A percentile compares a stretch with the other conserved stretches of the same genome.
Conservation (phyloP, 805 yeast species). For the Ogataea thermomethanolica region DNA sequence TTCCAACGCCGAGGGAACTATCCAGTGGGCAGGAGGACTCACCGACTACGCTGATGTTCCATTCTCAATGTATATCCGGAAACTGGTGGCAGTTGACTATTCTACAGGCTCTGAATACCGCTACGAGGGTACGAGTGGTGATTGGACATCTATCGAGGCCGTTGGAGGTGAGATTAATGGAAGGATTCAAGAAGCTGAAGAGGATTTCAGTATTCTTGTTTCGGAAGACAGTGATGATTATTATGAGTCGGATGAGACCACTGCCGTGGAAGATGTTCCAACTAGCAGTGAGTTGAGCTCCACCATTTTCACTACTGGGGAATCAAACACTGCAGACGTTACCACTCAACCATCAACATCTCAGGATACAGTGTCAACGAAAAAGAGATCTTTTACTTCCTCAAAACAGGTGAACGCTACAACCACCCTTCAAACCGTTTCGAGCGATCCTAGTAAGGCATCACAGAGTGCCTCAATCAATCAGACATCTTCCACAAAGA, state of each 20-base stretch:
- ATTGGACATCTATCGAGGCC: conserved; percentile 57
- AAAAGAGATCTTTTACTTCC: conserved; percentile 12
- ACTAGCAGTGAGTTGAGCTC: too few species aligned
- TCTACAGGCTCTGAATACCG: conserved; percentile 59
- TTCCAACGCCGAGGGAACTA: conserved; percentile 59
- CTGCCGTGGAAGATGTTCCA: too few species aligned
- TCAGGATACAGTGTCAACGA: conserved; percentile 10
- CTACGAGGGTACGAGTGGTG: conserved; percentile 54
- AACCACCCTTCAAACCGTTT: conserved; percentile 4
- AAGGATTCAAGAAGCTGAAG: conserved; percentile 44
- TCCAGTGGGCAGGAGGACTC: conserved; percentile 79
- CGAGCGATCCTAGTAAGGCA: background rate
- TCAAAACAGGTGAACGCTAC: conserved; percentile 1
- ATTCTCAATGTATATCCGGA: conserved; percentile 60
- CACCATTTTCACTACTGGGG: too few species aligned
- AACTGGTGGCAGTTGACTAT: conserved; percentile 62
- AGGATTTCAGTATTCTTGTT: conserved; percentile 39
- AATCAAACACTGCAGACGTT: too few species aligned
- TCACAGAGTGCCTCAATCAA: too few species aligned
- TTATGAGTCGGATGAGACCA: background rate
- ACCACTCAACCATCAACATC: background rate
- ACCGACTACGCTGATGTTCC: conserved; percentile 67
- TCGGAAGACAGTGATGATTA: conserved; percentile 23
- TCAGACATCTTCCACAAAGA: conserved; percentile 10
- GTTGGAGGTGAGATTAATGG: conserved; percentile 61